phyloP scores from a whole-genome alignment of 192 early-diverging fungal species.

The Lunasporangiospora selenospora region DNA sequence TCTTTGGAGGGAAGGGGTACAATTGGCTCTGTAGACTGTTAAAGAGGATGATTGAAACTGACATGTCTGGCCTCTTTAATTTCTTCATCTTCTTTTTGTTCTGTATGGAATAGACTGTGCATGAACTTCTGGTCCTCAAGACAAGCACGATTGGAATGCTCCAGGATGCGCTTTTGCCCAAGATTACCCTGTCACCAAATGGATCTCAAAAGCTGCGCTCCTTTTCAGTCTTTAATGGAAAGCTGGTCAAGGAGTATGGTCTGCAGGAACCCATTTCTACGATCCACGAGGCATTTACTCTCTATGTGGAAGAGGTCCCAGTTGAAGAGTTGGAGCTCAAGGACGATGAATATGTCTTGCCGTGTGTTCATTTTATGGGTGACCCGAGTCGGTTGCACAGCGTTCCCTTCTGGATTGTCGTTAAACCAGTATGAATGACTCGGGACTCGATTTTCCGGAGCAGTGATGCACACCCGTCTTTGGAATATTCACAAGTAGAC shows the following conservation, averaged over 20 bases:
- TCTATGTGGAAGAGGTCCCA: constrained; percentile 69
- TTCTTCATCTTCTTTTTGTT: constrained; percentile 7
- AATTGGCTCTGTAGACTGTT: no score
- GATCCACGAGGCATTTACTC: constrained; percentile 47
- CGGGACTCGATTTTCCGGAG: no score
- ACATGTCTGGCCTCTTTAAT: no score
- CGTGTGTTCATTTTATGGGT: constrained; percentile 81
- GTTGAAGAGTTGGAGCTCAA: constrained; percentile 52
- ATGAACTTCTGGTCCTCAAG: constrained; percentile 79
- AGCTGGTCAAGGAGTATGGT: constrained; percentile 53
- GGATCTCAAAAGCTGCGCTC: constrained; percentile 61
- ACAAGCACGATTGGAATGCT: constrained; percentile 54
- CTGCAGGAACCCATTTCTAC: constrained; percentile 52
- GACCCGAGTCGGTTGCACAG: constrained; percentile 74
- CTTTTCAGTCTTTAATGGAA: constrained; percentile 61
- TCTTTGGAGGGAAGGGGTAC: no score
- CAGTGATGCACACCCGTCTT: no score
- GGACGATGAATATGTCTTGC: constrained; percentile 54
- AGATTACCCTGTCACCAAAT: constrained; percentile 51
- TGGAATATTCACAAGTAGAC: no score
- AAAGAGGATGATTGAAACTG: no score
- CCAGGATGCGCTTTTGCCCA: constrained; percentile 54
- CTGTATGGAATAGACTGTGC: constrained; percentile 25
- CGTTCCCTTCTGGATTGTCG: constrained; percentile 82
- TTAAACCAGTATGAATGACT: constrained; percentile 60